Conservation (phyloP, 2,329 filamentous ascomycete genomes). For the Hymenoscyphus linearis region DNA sequence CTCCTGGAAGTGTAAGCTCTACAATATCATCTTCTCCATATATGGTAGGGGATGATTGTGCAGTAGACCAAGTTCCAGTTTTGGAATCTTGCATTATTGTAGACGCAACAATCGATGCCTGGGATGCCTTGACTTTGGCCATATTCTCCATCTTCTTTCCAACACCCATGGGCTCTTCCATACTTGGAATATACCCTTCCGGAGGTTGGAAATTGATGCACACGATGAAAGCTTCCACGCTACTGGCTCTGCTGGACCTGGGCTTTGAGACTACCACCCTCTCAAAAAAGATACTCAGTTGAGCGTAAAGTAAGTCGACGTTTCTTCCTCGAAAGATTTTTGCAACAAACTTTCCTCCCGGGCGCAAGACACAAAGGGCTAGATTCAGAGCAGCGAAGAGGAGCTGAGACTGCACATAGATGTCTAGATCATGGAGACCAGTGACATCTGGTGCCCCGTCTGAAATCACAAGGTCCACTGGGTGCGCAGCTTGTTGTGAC, state of each 20-base stretch:
- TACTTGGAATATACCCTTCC: conserved; percentile 65
- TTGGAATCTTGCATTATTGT: conserved; percentile 41
- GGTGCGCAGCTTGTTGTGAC: conserved; percentile 57
- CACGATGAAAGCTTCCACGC: conserved; percentile 94
- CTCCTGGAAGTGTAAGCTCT: conserved; percentile 26
- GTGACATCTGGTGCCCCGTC: conserved; percentile 97
- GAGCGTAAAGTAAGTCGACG: conserved; percentile 91
- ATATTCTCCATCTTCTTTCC: conserved; percentile 49
- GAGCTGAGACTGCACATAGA: conserved; percentile 94
- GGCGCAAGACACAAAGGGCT: conserved; percentile 84
- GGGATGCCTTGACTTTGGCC: conserved; percentile 39
- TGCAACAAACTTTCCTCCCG: conserved; percentile 92
- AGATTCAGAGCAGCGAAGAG: conserved; percentile 92
- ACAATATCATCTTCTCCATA: conserved; percentile 22
- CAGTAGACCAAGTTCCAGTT: conserved; percentile 40
- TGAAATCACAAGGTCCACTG: conserved; percentile 88
- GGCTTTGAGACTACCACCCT: conserved; percentile 89
- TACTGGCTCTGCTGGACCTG: conserved; percentile 88
- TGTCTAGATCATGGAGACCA: conserved; percentile 92
- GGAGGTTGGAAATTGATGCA: conserved; percentile 86
- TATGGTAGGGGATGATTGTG: conserved; percentile 1
- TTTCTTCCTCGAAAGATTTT: conserved; percentile 96
- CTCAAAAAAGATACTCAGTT: conserved; percentile 87
- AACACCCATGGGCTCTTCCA: conserved; percentile 69
- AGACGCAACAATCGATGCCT: conserved; percentile 38